These are phyloP conservation scores for Trichoderma oligosporum DNA, from an alignment of 2,329 filamentous ascomycete species.

Conservation along the genomic window DNA sequence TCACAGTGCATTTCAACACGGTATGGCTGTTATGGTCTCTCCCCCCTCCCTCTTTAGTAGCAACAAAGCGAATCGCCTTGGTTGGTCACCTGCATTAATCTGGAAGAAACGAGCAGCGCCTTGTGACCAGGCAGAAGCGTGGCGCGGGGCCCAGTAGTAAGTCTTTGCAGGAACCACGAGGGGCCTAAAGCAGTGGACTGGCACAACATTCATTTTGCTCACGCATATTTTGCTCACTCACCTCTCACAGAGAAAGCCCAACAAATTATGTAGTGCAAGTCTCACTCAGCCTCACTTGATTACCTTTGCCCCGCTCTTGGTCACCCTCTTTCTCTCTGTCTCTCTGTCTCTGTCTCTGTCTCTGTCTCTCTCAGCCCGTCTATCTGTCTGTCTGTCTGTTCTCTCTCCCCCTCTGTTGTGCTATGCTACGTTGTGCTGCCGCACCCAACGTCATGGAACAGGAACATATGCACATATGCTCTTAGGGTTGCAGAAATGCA, in stretches of 20 bases:
- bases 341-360: neutral
- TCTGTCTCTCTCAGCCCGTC: no score
- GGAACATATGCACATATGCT: neutral
- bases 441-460: neutral
- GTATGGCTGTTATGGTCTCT: neutral
- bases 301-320: neutral
- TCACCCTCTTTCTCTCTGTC: no score
- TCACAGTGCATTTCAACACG: constrained; percentile 15
- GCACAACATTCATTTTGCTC: constrained; percentile 3
- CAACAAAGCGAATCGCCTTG: neutral
- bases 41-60: neutral
- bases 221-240: neutral
- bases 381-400: no score
- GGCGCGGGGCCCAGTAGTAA: constrained; percentile 12
- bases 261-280: neutral
- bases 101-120: constrained; percentile 17
- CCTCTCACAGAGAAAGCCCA: neutral
- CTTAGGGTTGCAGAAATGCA: no score
- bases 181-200: no score
- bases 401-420: neutral
- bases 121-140: constrained; percentile 22
- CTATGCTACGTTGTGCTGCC: neutral
- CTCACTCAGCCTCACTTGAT: constrained; percentile 18
- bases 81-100: constrained; percentile 19
- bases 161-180: constrained; percentile 18